Base-by-base conservation (phyloP, 2,329 filamentous ascomycete genomes). In the Curvularia sp. region DNA sequence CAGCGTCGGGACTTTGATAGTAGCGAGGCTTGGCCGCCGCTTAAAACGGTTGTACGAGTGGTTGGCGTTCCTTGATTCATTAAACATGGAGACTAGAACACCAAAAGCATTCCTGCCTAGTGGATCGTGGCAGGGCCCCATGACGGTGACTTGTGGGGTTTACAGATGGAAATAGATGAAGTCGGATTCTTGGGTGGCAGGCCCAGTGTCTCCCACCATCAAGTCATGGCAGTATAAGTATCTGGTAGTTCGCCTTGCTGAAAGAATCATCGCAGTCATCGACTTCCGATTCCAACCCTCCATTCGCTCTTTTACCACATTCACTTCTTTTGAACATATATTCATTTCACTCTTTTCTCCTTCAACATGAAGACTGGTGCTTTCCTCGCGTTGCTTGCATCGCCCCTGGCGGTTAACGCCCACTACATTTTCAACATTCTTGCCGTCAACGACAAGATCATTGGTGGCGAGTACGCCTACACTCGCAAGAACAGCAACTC, bases 381-480 rank as follows among this genome's bases (percentile, higher is more conserved):
- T 53, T 55, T 77, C 49, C 47, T 71, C 46, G 64, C 70, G 22
- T 50, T 76, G 30, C 61, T 70, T 57, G 66, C 70, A 51, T 65
- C 71, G 51, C 61, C 65, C 13, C 54, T 72, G 22, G 62, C 66
- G 53, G 57, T 64, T 53, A 61, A 70, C 20, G 73, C 72, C 4
- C 74, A 76, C 58, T 77, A 76, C 67, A 76, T 76, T 62, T 75
- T 77, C 68, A 75, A 75, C 60, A 65, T 66, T 4, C 66, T 77
- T 10, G 72, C 75, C 22, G 74, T 76, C 44, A 75, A 76, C 55
- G 71, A 69, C 35, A 55, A 64, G 3, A 56, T 57, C 28, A 68
- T 74, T 30, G 72, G 72, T 43, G 71, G 71, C 61, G 70, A 75
- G 38, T 75, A 75, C 49, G 71, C 69, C 51, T 75, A 75, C 61